Evolutionary conservation across 2,329 filamentous ascomycete genomes (phyloP), one percentile per base, ranked within the genome.

Genomic region (Penicillium concentricum): DNA sequence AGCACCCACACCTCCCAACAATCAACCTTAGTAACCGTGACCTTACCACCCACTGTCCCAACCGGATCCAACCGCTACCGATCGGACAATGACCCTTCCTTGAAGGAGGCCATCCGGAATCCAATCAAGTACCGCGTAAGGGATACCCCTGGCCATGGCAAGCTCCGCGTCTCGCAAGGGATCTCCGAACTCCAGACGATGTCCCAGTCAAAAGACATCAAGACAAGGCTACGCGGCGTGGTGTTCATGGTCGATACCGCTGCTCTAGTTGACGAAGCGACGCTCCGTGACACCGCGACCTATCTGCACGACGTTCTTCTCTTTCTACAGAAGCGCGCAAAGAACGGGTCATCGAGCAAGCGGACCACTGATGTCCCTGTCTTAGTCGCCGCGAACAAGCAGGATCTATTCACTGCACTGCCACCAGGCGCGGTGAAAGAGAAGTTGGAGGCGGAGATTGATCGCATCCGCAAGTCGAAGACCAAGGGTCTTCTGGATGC

Each of bases 141-240:
- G 51, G 94, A 99, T 77, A 97, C 93, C 0, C 94, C 94, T 0
- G 94, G 94, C 38, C 94, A 99, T 78, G 92, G 91, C 67, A 99
- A 99, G 78, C 85, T 99, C 57, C 90, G 94, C 59, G 83, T 86
- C 66, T 80, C 78, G 15, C 76, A 86, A 57, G 73, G 75, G 20
- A 72, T 80, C 50, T 69, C 79, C 20, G 70, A 72, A 48, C 67
- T 78, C 35, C 61, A 67, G 18, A 59, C 66, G 18, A 74, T 73
- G 69, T 58, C 67, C 15, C 45, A 54, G 7, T 65, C 70, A 8
- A 73, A 73, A 49, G 69, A 74, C 18, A 61, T 68, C 34, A 74
- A 74, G 26, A 69, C 66, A 28, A 74, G 59, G 62, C 78, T 93
- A 46, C 83, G 83, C 39, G 92, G 89, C 18, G 80, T 97, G 51